These are phyloP conservation scores for Fusarium austroafricanum DNA, from an alignment of 2,329 filamentous ascomycete species.

Conservation along the genomic window DNA sequence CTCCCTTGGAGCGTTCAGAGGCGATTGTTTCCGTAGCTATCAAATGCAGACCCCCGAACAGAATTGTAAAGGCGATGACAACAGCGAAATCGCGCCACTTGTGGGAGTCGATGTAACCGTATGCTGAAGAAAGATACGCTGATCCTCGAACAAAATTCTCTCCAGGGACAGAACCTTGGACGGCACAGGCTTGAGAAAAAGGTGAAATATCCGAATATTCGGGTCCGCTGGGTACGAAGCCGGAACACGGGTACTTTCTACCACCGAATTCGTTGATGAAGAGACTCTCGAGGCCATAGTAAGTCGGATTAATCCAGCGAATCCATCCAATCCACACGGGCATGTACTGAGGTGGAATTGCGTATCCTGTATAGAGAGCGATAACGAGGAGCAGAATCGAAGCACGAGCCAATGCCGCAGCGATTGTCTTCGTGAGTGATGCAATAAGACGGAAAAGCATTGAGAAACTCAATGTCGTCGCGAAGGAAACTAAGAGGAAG, in stretches of 20 bases:
- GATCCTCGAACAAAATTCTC: slow-evolving; percentile 32
- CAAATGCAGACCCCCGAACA: slow-evolving; percentile 38
- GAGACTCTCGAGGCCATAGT: slow-evolving; percentile 72
- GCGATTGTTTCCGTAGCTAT: slow-evolving; percentile 35
- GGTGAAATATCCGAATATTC: slow-evolving; percentile 20
- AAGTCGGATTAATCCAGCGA: slow-evolving; percentile 72
- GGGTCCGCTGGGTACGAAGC: slow-evolving; percentile 47
- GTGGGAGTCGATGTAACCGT: slow-evolving; percentile 31
- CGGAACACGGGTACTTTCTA: slow-evolving; percentile 60
- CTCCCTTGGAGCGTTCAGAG: slow-evolving; percentile 40
- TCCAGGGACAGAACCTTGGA: slow-evolving; percentile 26
- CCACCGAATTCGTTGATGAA: slow-evolving; percentile 72
- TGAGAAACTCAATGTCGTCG: slow-evolving; percentile 70
- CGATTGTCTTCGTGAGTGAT: slow-evolving; percentile 42
- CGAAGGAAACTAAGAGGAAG: slow-evolving; percentile 61
- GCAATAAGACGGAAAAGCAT: slow-evolving; percentile 65
- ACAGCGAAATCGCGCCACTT: slow-evolving; percentile 40
- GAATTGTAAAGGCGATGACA: slow-evolving; percentile 35
- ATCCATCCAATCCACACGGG: slow-evolving; percentile 65
- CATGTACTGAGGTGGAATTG: slow-evolving; percentile 61
- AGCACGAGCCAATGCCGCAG: slow-evolving; percentile 43
- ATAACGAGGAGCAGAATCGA: slow-evolving; percentile 48
- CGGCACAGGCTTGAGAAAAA: slow-evolving; percentile 17
- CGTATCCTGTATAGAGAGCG: slow-evolving; percentile 64
- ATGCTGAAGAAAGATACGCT: slow-evolving; percentile 25